Conservation (phyloP, 108 stramenopile species). For the Nitzschia palea region DNA sequence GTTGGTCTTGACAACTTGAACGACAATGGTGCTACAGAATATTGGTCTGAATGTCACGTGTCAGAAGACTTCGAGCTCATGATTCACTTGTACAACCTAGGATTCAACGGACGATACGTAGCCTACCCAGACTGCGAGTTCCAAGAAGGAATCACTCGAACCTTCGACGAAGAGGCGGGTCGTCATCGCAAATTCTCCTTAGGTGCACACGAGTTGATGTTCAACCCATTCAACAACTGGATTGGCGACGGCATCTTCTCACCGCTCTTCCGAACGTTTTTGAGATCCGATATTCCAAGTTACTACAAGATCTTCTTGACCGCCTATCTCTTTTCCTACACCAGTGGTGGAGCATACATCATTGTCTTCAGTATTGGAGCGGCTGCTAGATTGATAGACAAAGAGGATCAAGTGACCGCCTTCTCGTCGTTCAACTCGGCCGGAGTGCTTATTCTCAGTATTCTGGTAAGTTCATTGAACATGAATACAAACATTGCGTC, state of each 20-base stretch:
- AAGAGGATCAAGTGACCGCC: conserved; percentile 19
- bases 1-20: conserved; percentile 46
- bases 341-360: conserved; percentile 49
- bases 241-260: conserved; percentile 48
- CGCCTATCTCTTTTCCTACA: conserved; percentile 49
- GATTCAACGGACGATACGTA: conserved; percentile 58
- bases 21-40: conserved; percentile 37
- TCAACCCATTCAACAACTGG: conserved; percentile 55
- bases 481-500: no score
- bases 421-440: conserved; percentile 43
- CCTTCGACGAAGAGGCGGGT: conserved; percentile 66
- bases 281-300: conserved; percentile 50
- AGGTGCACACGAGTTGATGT: conserved; percentile 57
- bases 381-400: conserved; percentile 30
- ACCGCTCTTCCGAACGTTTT: conserved; percentile 48
- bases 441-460: conserved; percentile 42
- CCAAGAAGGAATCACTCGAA: conserved; percentile 59
- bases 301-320: conserved; percentile 62
- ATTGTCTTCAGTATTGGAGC: conserved; percentile 43
- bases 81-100: conserved; percentile 61
- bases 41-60: conserved; percentile 53
- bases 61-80: conserved; percentile 65
- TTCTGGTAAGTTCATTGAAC: conserved; percentile 26
- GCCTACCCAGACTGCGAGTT: conserved; percentile 61
- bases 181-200: conserved; percentile 53